Evolutionary conservation across 1,284 basidiomycete species (phyloP).

Genomic region (Ustilago nuda): DNA sequence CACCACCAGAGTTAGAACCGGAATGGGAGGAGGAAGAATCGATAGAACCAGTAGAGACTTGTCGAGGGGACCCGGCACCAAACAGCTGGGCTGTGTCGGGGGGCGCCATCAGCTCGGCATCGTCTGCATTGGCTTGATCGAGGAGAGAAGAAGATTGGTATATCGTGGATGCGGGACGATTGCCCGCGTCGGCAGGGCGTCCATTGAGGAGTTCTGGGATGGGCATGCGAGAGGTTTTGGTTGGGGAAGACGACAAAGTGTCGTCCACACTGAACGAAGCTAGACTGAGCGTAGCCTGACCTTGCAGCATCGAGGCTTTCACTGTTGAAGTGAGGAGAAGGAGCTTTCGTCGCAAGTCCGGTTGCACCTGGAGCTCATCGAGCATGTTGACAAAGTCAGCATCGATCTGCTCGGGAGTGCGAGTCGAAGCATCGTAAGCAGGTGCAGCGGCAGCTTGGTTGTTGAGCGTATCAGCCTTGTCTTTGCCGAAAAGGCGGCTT

Average conservation of each 20-base stretch:
- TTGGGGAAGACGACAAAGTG: conserved; percentile 14
- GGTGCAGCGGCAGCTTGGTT: conserved; percentile 8
- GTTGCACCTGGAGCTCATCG: conserved; percentile 76
- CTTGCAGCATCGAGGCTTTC: conserved; percentile 89
- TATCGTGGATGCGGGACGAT: conserved; percentile 23
- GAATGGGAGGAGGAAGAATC: conserved; percentile 20
- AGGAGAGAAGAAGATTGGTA: conserved; percentile 23
- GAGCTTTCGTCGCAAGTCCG: conserved; percentile 80
- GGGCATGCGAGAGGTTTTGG: conserved; percentile 39
- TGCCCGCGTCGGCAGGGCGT: neutral
- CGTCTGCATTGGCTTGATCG: conserved; percentile 8
- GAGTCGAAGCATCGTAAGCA: conserved; percentile 15
- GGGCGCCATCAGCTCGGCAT: conserved; percentile 46
- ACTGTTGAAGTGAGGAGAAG: conserved; percentile 81
- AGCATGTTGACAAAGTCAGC: conserved; percentile 55
- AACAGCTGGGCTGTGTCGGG: conserved; percentile 46
- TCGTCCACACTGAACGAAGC: conserved; percentile 67
- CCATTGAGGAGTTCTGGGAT: conserved; percentile 43
- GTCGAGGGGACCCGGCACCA: conserved; percentile 44
- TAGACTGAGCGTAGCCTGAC: conserved; percentile 77
- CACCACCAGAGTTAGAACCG: neutral
- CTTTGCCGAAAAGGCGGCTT: conserved; percentile 42
- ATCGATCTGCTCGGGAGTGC: conserved; percentile 53
- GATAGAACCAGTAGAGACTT: conserved; percentile 25
- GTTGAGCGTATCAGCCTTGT: conserved; percentile 41